Base-by-base conservation (phyloP, 2,329 filamentous ascomycete genomes). In the Sporothrix phasma region DNA sequence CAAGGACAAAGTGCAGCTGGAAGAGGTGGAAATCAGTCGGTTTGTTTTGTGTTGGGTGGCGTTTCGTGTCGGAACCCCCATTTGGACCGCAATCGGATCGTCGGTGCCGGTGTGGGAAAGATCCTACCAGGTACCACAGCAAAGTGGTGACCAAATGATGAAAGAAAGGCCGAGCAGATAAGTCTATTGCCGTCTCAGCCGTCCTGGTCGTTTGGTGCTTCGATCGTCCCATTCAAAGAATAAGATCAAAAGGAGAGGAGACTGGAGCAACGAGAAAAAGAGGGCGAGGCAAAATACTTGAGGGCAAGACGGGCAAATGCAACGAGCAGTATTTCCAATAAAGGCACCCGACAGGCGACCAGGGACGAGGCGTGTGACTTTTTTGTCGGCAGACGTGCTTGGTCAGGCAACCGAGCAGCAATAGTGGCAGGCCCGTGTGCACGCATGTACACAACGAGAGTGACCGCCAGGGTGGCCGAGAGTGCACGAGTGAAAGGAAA, bases 401-500 rank as follows among this genome's bases (percentile, higher is more conserved):
- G 41, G 47, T 54, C 47, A 47, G 61, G 61, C 49, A 56, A 63
- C 56, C 47, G 49, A 54, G 61, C 61, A 54, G 39, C 17, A 54
- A 34, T 11, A 47, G 29, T 45, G 46, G 60, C 22, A 62, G 47
- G 47, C 47, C 37, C 6, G 39, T 37, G 47, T 29, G 47, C 49
- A 63, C 37, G 51, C 13, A 63, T 37, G 61, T 37, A 56, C n/a
- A 43, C 43, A n/a, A 46, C 47, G 19, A 37, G 56, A 41, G 51
- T 31, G 59, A 47, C 43, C 29, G 29, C 37, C 19, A 24, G 41
- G 26, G 43, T 37, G 45, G 22, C 45, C n/a, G 19, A 56, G 51
- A 37, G 26, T n/a, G n/a, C 15, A 26, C 29, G 26, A 53, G 29
- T 53, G 17, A 10, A 17, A 34, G 22, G 24, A 5, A 39, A 56